Percentiles rank a stretch among this genome's conserved stretches.
Evolutionary conservation across 306 rosid genomes (phyloP).

Genomic region (Cicer chorassanicum): DNA sequence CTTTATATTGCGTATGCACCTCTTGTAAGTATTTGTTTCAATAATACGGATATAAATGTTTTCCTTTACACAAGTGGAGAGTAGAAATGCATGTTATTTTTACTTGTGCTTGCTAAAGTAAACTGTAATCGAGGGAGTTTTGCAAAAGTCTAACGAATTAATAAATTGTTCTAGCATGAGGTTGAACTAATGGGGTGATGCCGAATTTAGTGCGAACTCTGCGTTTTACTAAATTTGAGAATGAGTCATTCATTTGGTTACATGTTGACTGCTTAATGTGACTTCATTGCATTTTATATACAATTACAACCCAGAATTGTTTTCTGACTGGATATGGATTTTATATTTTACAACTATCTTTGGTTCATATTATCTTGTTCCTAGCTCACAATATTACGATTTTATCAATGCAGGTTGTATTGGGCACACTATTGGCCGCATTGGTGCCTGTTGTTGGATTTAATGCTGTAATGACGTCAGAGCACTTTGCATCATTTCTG

Average conservation of each 20-base stretch:
- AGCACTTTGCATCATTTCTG: constrained; percentile 97
- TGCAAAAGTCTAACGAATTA: constrained; percentile 12
- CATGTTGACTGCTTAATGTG: neutral
- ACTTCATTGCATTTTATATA: neutral
- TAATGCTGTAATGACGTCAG: constrained; percentile 97
- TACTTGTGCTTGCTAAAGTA: constrained; percentile 31
- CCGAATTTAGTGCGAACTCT: constrained; percentile 15
- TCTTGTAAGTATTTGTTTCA: constrained; percentile 71
- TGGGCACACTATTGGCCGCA: constrained; percentile 92
- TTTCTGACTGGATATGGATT: constrained; percentile 30
- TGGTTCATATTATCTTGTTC: constrained; percentile 35
- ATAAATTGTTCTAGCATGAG: constrained; percentile 4
- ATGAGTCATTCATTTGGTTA: constrained; percentile 23
- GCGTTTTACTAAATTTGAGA: constrained; percentile 19
- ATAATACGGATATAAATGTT: constrained; percentile 25
- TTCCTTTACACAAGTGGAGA: constrained; percentile 22
- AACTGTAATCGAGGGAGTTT: constrained; percentile 26
- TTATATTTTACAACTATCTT: constrained; percentile 22
- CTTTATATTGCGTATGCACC: constrained; percentile 97
- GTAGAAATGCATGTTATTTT: constrained; percentile 18
- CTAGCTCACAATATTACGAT: constrained; percentile 41
- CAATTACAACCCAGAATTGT: constrained; percentile 25
- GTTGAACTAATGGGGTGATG: neutral
- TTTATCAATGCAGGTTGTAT: constrained; percentile 68
- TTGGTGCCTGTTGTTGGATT: constrained; percentile 99